Base-by-base conservation (phyloP, 805 yeast species). In the Yamadazyma scolyti region DNA sequence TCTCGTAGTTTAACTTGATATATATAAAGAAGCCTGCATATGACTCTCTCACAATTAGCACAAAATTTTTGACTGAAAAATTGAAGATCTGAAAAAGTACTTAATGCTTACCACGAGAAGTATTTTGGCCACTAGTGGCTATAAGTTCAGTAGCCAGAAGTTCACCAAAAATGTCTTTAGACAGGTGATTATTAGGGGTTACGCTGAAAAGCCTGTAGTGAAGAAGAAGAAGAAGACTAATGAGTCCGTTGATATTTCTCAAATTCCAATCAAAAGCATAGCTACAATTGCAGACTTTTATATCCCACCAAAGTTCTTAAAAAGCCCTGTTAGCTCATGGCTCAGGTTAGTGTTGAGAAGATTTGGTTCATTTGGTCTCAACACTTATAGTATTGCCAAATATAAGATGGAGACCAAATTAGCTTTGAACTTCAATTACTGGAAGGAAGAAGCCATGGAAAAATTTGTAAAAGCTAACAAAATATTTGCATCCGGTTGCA, bases 401-500 rank as follows among this genome's bases (percentile, higher is more conserved):
- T 73, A 58, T 47, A 70, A 62, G 54, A 50, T 56, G 25, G 72
- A 65, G 29, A 60, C 69, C 21, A 56, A 56, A 22, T 50, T 58
- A 37, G 57, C 56, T 16, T 74, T 77, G 22, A 51, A 72, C 34
- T 82, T 77, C 55, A 85, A 89, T 19, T 73, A 78, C 37, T 89
- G 96, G 96, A 85, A 84, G 55, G 90, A 87, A 56, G 71, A 71
- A 18, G 95, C 95, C 6, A 77, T 89, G 45, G 86, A 86, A 44
- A 67, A 66, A 30, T 88, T 78, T 54, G 82, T 82, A 17, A 74
- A 75, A 35, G 81, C 85, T n/a, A 87, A 89, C 59, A 77, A 79
- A 48, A 79, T 87, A 2, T 89, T 89, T 65, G 90, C 95, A 2
- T 51, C 61, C 16, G 65, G 62, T 1, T 65, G 71, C 47, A 54